These are phyloP conservation scores for Gastroboletus turbinatus DNA, from an alignment of 1,284 basidiomycete species.

Conservation along the genomic window DNA sequence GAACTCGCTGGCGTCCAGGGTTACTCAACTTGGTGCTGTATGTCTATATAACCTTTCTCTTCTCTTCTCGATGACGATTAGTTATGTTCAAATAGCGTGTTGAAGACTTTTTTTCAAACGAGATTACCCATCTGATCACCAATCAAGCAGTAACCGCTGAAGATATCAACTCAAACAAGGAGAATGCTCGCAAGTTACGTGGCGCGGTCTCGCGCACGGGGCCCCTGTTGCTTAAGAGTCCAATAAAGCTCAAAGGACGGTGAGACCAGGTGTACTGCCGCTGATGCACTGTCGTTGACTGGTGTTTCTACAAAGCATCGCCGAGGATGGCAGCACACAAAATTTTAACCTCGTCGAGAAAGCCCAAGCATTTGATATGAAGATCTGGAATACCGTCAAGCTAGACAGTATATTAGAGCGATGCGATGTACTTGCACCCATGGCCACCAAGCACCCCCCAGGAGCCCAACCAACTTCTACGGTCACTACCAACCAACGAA, in stretches of 20 bases:
- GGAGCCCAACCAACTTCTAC: constrained; percentile 29
- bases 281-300: neutral
- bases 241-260: constrained; percentile 60
- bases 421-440: constrained; percentile 45
- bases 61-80: neutral
- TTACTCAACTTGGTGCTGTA: constrained; percentile 77
- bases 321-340: constrained; percentile 30
- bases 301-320: constrained; percentile 12
- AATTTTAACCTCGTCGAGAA: constrained; percentile 70
- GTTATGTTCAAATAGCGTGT: constrained; percentile 50
- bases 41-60: constrained; percentile 35
- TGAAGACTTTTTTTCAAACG: constrained; percentile 84
- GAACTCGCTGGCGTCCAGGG: constrained; percentile 51
- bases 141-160: constrained; percentile 47
- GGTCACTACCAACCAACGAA: constrained; percentile 32
- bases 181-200: constrained; percentile 49
- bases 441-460: constrained; percentile 23
- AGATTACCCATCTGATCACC: constrained; percentile 86
- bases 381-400: constrained; percentile 84
- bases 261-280: constrained; percentile 33
- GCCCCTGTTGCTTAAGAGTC: constrained; percentile 52
- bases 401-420: constrained; percentile 72
- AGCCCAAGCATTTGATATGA: constrained; percentile 78
- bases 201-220: constrained; percentile 20
- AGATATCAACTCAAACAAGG: constrained; percentile 54